A percentile compares a stretch with the other conserved stretches of the same genome.
phyloP scores from a whole-genome alignment of 768 basidiomycete species.

The Chlorophyllum brunneum region DNA sequence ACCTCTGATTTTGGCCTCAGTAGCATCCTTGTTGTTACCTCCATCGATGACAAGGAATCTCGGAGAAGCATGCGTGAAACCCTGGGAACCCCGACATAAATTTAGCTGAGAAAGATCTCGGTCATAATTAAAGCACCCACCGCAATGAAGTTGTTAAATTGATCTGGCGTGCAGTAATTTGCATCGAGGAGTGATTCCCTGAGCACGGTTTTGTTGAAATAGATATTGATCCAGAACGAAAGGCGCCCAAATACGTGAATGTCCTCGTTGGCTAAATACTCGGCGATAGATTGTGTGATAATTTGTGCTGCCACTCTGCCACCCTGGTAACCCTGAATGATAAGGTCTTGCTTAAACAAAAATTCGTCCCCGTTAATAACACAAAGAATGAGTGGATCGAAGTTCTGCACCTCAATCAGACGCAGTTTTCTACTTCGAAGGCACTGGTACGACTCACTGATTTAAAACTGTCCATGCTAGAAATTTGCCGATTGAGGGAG shows the following conservation, averaged over 20 bases:
- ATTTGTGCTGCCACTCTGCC: slow-evolving; percentile 61
- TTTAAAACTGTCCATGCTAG: slow-evolving; percentile 50
- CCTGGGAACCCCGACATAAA: slow-evolving; percentile 27
- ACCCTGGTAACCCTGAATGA: slow-evolving; percentile 62
- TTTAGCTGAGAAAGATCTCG: slow-evolving; percentile 1
- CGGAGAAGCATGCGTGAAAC: slow-evolving; percentile 72
- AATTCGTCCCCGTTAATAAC: slow-evolving; percentile 72
- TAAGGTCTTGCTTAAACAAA: slow-evolving; percentile 56
- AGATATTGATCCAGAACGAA: slow-evolving; percentile 75
- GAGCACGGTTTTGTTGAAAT: slow-evolving; percentile 60
- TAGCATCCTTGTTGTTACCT: slow-evolving; percentile 56
- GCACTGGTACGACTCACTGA: slow-evolving; percentile 26
- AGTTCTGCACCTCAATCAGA: slow-evolving; percentile 35
- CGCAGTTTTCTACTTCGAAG: background rate
- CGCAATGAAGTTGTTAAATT: slow-evolving; percentile 65
- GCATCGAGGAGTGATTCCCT: slow-evolving; percentile 46
- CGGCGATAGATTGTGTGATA: slow-evolving; percentile 65
- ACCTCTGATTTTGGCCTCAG: slow-evolving; percentile 74
- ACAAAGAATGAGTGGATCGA: slow-evolving; percentile 68
- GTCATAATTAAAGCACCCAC: slow-evolving; percentile 24
- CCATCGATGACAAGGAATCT: slow-evolving; percentile 70
- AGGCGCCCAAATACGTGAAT: slow-evolving; percentile 58
- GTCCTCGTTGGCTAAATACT: slow-evolving; percentile 60
- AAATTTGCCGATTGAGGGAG: slow-evolving; percentile 61
- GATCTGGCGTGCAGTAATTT: slow-evolving; percentile 57